phyloP scores from a whole-genome alignment of 306 rosid species.

The Coriaria nepalensis region DNA sequence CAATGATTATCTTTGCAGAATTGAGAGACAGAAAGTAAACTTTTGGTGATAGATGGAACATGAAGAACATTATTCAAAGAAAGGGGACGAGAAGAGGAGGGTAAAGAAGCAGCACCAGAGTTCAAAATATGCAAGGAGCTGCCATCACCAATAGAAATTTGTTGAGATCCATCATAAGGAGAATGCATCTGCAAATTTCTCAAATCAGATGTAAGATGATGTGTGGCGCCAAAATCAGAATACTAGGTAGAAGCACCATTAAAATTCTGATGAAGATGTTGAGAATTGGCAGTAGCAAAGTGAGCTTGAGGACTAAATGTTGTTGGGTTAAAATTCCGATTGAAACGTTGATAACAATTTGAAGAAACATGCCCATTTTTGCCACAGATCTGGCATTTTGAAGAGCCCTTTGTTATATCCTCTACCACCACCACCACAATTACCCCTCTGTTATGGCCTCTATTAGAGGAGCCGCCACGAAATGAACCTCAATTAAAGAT shows the following conservation, averaged over 20 bases:
- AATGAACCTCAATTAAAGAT: too few species aligned
- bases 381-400: too few species aligned
- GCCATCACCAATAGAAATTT: neutral
- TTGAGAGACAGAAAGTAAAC: neutral
- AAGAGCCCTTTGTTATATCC: too few species aligned
- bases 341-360: too few species aligned
- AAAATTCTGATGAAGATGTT: too few species aligned
- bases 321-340: too few species aligned
- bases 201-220: neutral
- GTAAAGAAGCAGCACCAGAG: neutral
- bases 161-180: neutral
- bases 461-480: too few species aligned
- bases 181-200: neutral
- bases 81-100: neutral
- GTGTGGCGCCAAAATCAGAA: neutral
- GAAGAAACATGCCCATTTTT: too few species aligned
- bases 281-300: neutral
- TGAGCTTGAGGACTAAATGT: neutral
- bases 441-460: too few species aligned
- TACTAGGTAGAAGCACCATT: neutral
- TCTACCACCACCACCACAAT: too few species aligned
- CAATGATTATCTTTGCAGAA: neutral
- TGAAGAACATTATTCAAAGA: neutral
- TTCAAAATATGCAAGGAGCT: neutral
- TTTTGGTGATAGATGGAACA: neutral